Base-by-base conservation (phyloP, 2,329 filamentous ascomycete genomes). In the Didymella glomerata region DNA sequence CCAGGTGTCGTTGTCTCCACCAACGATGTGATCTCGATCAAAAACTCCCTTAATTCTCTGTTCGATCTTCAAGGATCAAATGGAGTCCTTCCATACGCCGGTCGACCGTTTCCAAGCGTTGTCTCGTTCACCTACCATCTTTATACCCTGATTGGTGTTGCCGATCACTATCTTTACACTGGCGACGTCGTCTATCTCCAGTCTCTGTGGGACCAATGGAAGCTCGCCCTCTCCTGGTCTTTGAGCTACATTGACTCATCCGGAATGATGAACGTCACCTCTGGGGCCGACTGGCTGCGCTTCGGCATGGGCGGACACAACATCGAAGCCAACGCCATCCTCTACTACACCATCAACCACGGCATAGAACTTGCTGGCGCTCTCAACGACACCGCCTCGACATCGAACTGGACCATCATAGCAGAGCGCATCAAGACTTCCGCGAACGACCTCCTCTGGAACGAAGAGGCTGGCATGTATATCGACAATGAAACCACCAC, bases 101-200 rank as follows among this genome's bases (percentile, higher is more conserved):
- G 83, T 1, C 72, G 75, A 9, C 82, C 82, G 0, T 80, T 81
- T 54, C 69, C 63, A 6, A 60, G 70, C 5, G 65, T 71, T 1
- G 71, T 77, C 36, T 82, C 80, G 11, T 83, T 83, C 60, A 87
- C 85, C 0, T 88, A 88, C 62, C 85, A 88, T 61, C 67, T 83
- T 0, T 82, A 83, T 63, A 81, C 76, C 2, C 62, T 84, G 36
- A 78, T 82, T 24, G 81, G 79, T 10, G 71, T 81, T 0, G 75
- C 78, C 1, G 79, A 82, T 60, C 79, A 81, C 57, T 82, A 80
- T 56, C 68, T 77, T 1, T 81, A 77, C 59, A 79, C 78, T 60
- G 77, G 77, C 1, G 75, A 83, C 34, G 62, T 76, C 2, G 54
- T 64, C 0, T 84, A 79, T 63, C 68, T 83, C 0, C 52, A 70